These are phyloP conservation scores for Geotrichum fermentans DNA, from an alignment of 1,139 yeast genomes.

Conservation along the genomic window DNA sequence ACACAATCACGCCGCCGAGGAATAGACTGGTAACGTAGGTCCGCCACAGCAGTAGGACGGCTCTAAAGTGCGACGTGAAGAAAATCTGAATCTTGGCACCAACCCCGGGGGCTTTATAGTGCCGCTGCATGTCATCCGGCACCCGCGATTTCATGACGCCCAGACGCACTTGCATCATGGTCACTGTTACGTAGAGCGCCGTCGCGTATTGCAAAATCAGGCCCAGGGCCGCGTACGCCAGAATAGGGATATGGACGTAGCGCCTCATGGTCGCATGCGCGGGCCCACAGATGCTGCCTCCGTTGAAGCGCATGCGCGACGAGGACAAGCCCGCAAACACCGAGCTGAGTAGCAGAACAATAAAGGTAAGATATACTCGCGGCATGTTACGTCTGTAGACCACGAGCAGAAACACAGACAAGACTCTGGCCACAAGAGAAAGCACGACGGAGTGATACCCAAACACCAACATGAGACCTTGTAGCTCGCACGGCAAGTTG, in stretches of 20 bases:
- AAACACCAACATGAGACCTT: constrained; percentile 23
- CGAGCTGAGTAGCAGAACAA: constrained; percentile 18
- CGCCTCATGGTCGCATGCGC: constrained; percentile 9
- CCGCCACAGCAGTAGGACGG: constrained; percentile 23
- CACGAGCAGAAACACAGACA: constrained; percentile 20
- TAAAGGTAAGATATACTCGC: constrained; percentile 17
- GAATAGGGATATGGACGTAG: constrained; percentile 16
- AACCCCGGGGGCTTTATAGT: neutral
- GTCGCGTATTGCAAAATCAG: constrained; percentile 14
- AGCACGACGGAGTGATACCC: constrained; percentile 22
- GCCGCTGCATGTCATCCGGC: constrained; percentile 2
- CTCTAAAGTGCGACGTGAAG: constrained; percentile 16
- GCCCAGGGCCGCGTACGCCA: constrained; percentile 17
- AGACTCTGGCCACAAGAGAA: constrained; percentile 20
- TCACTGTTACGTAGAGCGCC: constrained; percentile 19
- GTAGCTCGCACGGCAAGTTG: constrained; percentile 21
- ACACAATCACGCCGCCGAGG: constrained; percentile 19
- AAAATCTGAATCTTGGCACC: neutral
- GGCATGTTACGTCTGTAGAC: constrained; percentile 20
- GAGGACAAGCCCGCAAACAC: constrained; percentile 22
- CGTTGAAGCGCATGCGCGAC: constrained; percentile 17
- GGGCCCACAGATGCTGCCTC: constrained; percentile 15
- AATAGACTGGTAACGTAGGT: constrained; percentile 22
- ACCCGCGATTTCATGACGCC: constrained; percentile 11
- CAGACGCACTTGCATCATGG: constrained; percentile 9